A percentile compares a stretch with the other conserved stretches of the same genome.
Conservation (phyloP, 352 stramenopile species). For the Globisporangium heterothallicum region DNA sequence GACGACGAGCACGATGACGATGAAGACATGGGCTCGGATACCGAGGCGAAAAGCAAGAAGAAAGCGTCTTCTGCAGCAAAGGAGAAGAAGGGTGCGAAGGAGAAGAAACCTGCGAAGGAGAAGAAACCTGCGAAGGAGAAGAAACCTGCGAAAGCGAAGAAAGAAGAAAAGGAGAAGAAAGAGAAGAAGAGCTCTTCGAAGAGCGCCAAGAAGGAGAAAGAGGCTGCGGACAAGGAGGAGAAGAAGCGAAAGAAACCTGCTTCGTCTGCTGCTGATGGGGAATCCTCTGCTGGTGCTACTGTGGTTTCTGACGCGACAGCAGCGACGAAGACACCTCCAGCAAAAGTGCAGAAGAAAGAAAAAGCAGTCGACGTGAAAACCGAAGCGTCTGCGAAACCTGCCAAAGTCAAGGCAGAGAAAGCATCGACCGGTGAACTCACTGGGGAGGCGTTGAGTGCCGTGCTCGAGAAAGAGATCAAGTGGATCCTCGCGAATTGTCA, state of each 20-base stretch:
- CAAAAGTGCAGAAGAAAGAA: conserved; percentile 44
- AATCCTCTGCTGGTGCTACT: neutral
- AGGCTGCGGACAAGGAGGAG: conserved; percentile 16
- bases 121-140: conserved; percentile 19
- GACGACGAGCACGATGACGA: conserved; percentile 12
- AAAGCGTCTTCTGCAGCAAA: no score
- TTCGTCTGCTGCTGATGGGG: neutral
- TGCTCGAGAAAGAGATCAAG: conserved; percentile 75
- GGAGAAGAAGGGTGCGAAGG: conserved; percentile 27
- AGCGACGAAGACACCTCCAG: conserved; percentile 11
- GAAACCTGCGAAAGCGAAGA: conserved; percentile 17
- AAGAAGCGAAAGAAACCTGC: conserved; percentile 23
- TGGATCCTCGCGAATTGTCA: conserved; percentile 73
- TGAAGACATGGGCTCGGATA: conserved; percentile 17
- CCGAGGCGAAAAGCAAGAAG: conserved; percentile 18
- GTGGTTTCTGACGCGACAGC: neutral
- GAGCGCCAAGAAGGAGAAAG: conserved; percentile 18
- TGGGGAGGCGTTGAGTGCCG: conserved; percentile 36
- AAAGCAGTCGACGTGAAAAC: conserved; percentile 32
- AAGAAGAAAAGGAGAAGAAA: conserved; percentile 15
- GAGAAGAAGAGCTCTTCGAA: conserved; percentile 36
- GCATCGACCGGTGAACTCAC: conserved; percentile 15
- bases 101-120: conserved; percentile 18
- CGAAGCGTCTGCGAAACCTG: conserved; percentile 2
- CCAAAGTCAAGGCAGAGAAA: conserved; percentile 5